Percentiles rank a stretch among this genome's conserved stretches.
These are phyloP conservation scores for Phytophthora tentaculata DNA, from an alignment of 352 stramenopile genomes.

Conservation along the genomic window DNA sequence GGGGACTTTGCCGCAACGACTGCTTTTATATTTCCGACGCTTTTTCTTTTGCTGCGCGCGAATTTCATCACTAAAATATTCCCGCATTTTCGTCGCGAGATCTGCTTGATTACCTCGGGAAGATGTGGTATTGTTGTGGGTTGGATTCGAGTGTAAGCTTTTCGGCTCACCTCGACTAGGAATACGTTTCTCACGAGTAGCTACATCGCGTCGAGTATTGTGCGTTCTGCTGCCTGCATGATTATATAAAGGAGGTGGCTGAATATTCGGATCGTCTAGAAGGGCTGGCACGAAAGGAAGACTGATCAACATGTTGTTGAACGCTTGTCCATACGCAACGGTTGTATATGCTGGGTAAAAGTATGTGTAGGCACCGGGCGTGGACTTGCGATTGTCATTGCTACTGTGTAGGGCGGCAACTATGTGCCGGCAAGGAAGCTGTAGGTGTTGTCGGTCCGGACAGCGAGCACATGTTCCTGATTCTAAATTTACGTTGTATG, in stretches of 20 bases:
- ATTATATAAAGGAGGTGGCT: slow-evolving; percentile 5
- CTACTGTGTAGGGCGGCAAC: slow-evolving; percentile 7
- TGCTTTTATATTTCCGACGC: background rate
- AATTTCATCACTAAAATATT: background rate
- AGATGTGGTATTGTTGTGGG: background rate
- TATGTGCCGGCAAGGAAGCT: slow-evolving; percentile 19
- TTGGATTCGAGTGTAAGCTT: background rate
- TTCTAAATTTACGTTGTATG: slow-evolving; percentile 4
- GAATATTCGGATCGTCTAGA: background rate
- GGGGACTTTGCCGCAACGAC: background rate
- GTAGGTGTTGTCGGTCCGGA: slow-evolving; percentile 9
- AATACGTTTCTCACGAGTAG: slow-evolving; percentile 12
- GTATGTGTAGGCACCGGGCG: background rate
- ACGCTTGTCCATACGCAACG: background rate
- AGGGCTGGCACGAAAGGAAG: slow-evolving; percentile 9
- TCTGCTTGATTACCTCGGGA: background rate
- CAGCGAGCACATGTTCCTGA: slow-evolving; percentile 3
- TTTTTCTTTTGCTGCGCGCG: background rate
- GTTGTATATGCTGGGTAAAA: slow-evolving; percentile 4
- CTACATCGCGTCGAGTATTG: background rate
- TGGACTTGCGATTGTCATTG: background rate
- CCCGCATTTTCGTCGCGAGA: background rate
- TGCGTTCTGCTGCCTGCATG: background rate
- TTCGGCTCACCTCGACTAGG: slow-evolving; percentile 6
- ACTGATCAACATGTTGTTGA: background rate